Conservation (phyloP, 306 rosid genomes). For the Ammopiptanthus mongolicus region DNA sequence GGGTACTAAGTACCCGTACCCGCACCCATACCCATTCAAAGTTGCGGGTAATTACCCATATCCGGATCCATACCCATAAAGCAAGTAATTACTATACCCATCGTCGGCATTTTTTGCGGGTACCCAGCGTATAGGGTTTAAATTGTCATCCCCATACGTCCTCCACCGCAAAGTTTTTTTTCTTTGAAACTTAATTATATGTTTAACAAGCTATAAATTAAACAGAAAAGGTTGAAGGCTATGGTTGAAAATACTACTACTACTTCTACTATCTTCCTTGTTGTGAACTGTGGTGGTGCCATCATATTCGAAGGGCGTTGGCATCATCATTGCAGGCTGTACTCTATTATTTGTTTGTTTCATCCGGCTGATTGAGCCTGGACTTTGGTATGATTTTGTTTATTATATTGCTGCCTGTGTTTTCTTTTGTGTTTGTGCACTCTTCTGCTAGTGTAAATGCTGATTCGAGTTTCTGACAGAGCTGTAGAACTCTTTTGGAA, state of each 20-base stretch:
- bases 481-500: slow-evolving; percentile 73
- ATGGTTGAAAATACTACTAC: not conserved
- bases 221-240: not conserved
- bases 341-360: not conserved
- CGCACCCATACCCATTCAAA: no score
- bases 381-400: not conserved
- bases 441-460: not conserved
- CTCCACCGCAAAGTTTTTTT: no score
- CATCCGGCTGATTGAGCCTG: not conserved
- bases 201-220: not conserved
- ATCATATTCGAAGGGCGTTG: not conserved
- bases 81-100: no score
- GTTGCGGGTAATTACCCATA: no score
- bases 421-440: not conserved
- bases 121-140: no score
- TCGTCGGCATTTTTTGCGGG: no score
- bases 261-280: not conserved
- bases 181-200: not conserved
- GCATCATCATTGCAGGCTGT: not conserved
- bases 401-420: not conserved
- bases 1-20: no score
- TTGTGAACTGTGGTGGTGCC: not conserved
- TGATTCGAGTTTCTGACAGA: slow-evolving; percentile 45
- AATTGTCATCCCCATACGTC: no score
- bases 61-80: no score